A percentile compares a stretch with the other conserved stretches of the same genome.
Evolutionary conservation across 2,329 filamentous ascomycete species (phyloP).

Genomic region (Stemphylium lycopersici): DNA sequence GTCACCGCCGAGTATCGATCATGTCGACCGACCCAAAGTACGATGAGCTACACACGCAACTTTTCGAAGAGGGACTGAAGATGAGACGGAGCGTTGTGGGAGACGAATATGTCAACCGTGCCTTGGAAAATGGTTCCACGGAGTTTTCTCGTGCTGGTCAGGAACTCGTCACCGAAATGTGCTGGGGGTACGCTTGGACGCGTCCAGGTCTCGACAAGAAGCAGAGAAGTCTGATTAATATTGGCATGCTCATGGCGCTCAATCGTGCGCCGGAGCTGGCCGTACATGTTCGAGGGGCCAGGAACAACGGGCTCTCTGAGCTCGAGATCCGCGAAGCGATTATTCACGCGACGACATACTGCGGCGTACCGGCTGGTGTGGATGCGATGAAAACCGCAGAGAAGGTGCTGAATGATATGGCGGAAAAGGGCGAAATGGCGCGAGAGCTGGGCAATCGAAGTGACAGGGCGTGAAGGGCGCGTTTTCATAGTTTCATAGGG

Average conservation of each 20-base stretch:
- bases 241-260: constrained; percentile 68
- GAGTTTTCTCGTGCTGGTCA: constrained; percentile 67
- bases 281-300: constrained; percentile 66
- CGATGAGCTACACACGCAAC: constrained; percentile 57
- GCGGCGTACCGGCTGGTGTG: constrained; percentile 61
- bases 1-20: constrained; percentile 13
- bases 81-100: constrained; percentile 67
- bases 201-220: constrained; percentile 67
- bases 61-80: constrained; percentile 67
- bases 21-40: constrained; percentile 52
- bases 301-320: constrained; percentile 67
- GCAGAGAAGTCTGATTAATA: constrained; percentile 66
- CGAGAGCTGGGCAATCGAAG: constrained; percentile 41
- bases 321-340: constrained; percentile 67
- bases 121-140: constrained; percentile 61
- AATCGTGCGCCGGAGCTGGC: constrained; percentile 66
- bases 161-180: constrained; percentile 67
- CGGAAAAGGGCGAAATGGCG: constrained; percentile 51
- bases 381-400: constrained; percentile 62
- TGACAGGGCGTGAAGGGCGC: constrained; percentile 30
- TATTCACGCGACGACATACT: constrained; percentile 59
- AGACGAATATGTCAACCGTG: constrained; percentile 64
- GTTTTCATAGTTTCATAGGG: constrained; percentile 1
- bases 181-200: constrained; percentile 69
- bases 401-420: constrained; percentile 60